Evolutionary conservation across 495 filamentous ascomycete species (phyloP), one percentile per base, ranked within the genome.

Genomic region (Penicillium bovifimosum): DNA sequence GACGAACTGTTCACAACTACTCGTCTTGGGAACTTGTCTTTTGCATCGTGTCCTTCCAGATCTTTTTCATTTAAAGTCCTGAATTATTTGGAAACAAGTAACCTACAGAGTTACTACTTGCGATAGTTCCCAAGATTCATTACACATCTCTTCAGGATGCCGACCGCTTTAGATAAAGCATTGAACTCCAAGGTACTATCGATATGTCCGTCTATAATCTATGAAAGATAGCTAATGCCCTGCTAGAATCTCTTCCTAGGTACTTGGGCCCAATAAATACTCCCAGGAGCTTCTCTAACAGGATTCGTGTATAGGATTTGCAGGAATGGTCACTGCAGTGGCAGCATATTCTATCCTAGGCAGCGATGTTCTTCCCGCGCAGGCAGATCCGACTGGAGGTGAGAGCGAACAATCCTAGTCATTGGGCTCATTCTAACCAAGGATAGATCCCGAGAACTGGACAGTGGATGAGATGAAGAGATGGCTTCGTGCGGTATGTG

Each of bases 311-410:
- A 6, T 53, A 76, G 75, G 73, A 0, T 96, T 96, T 66, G 80
- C 86, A 13, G 89, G 88, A 18, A 81, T 95, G 55, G 84, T 96
- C 36, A 86, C 88, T 3, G 90, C 87, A 3, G 91, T 86, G 6
- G 85, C 91, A 6, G 86, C 79, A 14, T 96, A 85, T 84, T 78
- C 85, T 2, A 95, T 96, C 53, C 89, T 86, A 85, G 86, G 87
- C 45, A 78, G 80, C 24, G 88, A 90, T 52, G 78, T 95, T 56
- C 91, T 96, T 55, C 89, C 90, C 1, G 59, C 74, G 0, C 69
- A 82, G 46, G 54, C 68, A 24, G 91, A 95, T 66, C 91, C 91
- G n/a, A 85, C 70, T 45, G 90, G 91, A 62, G 78, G 85, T 84
- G 68, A 55, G 71, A 52, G 35, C 28, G 18, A 34, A 34, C 13